These are phyloP conservation scores for Paraphysoderma sedebokerense DNA, from an alignment of 371 early-diverging fungal genomes.

Conservation along the genomic window DNA sequence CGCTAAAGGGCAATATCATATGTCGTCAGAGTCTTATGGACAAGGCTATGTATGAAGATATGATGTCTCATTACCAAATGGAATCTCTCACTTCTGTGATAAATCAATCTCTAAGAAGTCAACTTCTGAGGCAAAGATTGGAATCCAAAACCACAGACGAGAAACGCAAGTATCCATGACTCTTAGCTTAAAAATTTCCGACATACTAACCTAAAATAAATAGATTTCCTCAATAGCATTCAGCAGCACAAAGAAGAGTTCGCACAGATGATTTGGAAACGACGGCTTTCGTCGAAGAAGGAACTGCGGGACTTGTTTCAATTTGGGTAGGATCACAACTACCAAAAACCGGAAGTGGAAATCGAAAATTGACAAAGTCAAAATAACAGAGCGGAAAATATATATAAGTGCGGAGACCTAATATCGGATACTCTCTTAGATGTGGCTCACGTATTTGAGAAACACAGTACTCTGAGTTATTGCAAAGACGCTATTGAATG, in stretches of 20 bases:
- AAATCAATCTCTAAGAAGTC: constrained; percentile 15
- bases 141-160: constrained; percentile 19
- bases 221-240: constrained; percentile 18
- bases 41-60: constrained; percentile 18
- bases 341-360: too few species aligned
- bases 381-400: too few species aligned
- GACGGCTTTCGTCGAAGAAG: constrained; percentile 14
- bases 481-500: constrained; percentile 1
- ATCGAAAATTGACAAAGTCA: too few species aligned
- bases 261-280: constrained; percentile 23
- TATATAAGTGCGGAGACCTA: background rate
- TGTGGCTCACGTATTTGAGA: background rate
- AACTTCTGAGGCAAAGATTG: constrained; percentile 13
- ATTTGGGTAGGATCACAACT: too few species aligned
- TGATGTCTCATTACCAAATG: constrained; percentile 14
- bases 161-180: constrained; percentile 9
- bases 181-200: too few species aligned
- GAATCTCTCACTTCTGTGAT: constrained; percentile 24
- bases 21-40: too few species aligned
- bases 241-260: constrained; percentile 28
- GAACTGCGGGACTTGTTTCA: constrained; percentile 22
- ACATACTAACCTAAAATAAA: background rate
- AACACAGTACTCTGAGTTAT: background rate
- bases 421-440: background rate
- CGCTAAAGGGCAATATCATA: too few species aligned